phyloP scores from a whole-genome alignment of 2,329 filamentous ascomycete species.

The Aureobasidium mangrovei region DNA sequence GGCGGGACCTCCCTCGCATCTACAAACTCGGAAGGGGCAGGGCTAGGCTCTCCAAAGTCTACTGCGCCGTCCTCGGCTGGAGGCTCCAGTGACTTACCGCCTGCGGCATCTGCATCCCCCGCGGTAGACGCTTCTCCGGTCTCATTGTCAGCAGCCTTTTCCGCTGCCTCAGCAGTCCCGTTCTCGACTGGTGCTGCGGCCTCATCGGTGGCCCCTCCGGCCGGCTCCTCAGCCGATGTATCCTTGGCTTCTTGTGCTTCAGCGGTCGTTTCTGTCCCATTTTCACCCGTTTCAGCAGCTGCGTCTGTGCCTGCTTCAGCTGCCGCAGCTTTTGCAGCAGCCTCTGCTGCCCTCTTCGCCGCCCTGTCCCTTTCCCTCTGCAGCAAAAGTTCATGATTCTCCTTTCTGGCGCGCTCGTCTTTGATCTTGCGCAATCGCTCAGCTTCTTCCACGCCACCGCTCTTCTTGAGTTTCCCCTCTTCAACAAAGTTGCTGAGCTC shows the following conservation, averaged over 20 bases:
- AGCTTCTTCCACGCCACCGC: slow-evolving; percentile 86
- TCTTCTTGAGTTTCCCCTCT: slow-evolving; percentile 90
- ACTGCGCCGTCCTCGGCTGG: slow-evolving; percentile 15
- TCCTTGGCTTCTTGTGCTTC: neutral
- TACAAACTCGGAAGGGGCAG: slow-evolving; percentile 22
- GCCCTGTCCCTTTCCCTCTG: slow-evolving; percentile 39
- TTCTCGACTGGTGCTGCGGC: neutral
- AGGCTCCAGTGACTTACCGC: slow-evolving; percentile 11
- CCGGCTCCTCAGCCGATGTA: neutral
- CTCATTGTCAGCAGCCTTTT: neutral
- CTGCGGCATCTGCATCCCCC: neutral
- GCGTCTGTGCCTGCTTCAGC: slow-evolving; percentile 15
- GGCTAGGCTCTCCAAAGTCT: slow-evolving; percentile 18
- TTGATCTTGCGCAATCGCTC: slow-evolving; percentile 76
- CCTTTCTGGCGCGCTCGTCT: slow-evolving; percentile 75
- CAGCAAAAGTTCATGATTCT: slow-evolving; percentile 53
- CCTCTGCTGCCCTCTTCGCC: slow-evolving; percentile 23
- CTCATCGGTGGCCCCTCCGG: neutral
- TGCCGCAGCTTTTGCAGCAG: slow-evolving; percentile 17
- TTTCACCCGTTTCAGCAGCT: slow-evolving; percentile 20
- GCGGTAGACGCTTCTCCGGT: slow-evolving; percentile 8
- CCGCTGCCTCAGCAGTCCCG: neutral
- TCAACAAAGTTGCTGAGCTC: slow-evolving; percentile 80
- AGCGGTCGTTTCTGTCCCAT: slow-evolving; percentile 15
- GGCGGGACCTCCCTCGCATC: slow-evolving; percentile 24